Base-by-base conservation (phyloP, 2,329 filamentous ascomycete genomes). In the Ophiostoma sp. region DNA sequence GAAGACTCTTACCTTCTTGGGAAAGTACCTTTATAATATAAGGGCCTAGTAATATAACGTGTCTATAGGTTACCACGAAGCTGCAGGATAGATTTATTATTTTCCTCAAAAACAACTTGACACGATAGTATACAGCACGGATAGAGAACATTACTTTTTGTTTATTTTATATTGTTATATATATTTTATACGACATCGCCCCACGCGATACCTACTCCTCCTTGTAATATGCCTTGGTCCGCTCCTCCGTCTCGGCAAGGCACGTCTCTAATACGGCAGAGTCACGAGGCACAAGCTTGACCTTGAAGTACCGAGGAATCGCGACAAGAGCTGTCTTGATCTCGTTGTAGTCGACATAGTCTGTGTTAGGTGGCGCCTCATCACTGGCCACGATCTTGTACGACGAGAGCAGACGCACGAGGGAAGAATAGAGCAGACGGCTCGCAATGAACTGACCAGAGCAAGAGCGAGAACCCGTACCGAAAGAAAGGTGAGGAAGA, bases 381-480 rank as follows among this genome's bases (percentile, higher is more conserved):
- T 87, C 81, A 74, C 88, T 90, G 0, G 90, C 87, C 0, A 90
- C 92, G 0, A 85, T 76, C n/a, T 71, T 71, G 74, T 76, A 76
- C 28, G 72, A 75, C 7, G 74, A 74, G 33, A 76, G 61, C 8
- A 93, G 82, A 0, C 89, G 84, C 42, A 90, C 80, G 74, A 88
- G 90, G 0, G 87, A 87, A 0, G 87, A 88, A 80, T 86, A 91
- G 0, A 91, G 84, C 78, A 91, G 88, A 1, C 89, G 85, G 78
- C 90, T 90, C 2, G 87, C 90, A 9, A 91, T 83, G 76, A 90
- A 89, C 1, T 85, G 87, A 22, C 90, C 90, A 0, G 87, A 87
- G 77, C 89, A 91, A 86, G 91, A 90, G 50, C 89, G 84, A 2
- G 86, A 87, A 1, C 90, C 89, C 0, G 89, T 88, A 2, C 90